phyloP scores from a whole-genome alignment of 176 grass and related monocot genomes.

The Musa troglodytarum region DNA sequence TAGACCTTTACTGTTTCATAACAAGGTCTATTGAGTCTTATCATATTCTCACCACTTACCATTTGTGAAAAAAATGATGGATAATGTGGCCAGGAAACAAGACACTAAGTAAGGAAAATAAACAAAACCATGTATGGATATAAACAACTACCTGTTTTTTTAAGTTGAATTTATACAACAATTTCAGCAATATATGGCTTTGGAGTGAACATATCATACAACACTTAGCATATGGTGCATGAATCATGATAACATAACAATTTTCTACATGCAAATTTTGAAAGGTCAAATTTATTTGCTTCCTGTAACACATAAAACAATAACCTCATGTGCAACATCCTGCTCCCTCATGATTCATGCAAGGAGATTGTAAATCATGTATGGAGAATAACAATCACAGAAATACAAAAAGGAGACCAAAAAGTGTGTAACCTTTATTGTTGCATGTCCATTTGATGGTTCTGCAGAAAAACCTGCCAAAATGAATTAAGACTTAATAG shows the following conservation, averaged over 20 bases:
- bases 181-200: too few species aligned
- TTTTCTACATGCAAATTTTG: not conserved
- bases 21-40: too few species aligned
- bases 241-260: not conserved
- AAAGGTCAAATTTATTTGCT: not conserved
- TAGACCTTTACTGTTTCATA: too few species aligned
- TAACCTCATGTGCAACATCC: not conserved
- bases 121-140: too few species aligned
- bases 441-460: slow-evolving; percentile 5
- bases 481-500: not conserved
- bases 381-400: not conserved
- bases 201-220: too few species aligned
- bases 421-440: not conserved
- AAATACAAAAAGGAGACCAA: not conserved
- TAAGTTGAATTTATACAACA: too few species aligned
- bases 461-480: not conserved
- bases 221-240: too few species aligned
- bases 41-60: too few species aligned
- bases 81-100: too few species aligned
- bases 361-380: not conserved
- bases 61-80: too few species aligned
- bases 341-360: not conserved
- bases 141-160: too few species aligned
- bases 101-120: too few species aligned
- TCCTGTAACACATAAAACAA: not conserved